A percentile compares a stretch with the other conserved stretches of the same genome.
These are phyloP conservation scores for Saccharomycopsis malanga DNA, from an alignment of 805 yeast genomes.

Conservation along the genomic window DNA sequence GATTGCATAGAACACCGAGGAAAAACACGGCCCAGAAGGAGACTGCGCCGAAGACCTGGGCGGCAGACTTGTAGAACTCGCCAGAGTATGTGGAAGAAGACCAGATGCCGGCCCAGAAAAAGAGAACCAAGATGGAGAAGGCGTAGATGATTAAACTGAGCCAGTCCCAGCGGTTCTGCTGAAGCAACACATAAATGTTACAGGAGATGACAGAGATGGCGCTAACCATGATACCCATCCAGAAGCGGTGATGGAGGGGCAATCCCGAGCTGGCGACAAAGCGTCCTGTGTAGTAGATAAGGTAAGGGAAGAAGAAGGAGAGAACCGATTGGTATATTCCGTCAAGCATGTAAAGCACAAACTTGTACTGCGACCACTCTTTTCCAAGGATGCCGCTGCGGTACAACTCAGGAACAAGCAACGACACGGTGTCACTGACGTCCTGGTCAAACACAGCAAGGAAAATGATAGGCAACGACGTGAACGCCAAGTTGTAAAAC, in stretches of 20 bases:
- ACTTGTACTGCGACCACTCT: slow-evolving; percentile 56
- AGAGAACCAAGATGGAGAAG: slow-evolving; percentile 51
- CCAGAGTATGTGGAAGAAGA: slow-evolving; percentile 44
- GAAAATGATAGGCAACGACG: slow-evolving; percentile 70
- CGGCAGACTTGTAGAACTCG: slow-evolving; percentile 60
- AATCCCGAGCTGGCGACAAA: slow-evolving; percentile 42
- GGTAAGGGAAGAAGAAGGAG: slow-evolving; percentile 62
- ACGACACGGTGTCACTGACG: slow-evolving; percentile 55
- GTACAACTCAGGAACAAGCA: slow-evolving; percentile 66
- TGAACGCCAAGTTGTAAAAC: slow-evolving; percentile 74
- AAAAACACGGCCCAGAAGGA: slow-evolving; percentile 60
- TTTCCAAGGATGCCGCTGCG: slow-evolving; percentile 56
- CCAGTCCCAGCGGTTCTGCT: slow-evolving; percentile 78
- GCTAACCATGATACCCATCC: slow-evolving; percentile 60
- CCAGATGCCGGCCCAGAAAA: slow-evolving; percentile 80
- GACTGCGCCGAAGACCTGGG: slow-evolving; percentile 52
- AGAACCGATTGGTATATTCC: slow-evolving; percentile 68
- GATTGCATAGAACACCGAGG: slow-evolving; percentile 45
- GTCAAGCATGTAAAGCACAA: slow-evolving; percentile 56
- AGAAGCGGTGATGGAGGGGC: slow-evolving; percentile 56
- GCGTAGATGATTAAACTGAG: slow-evolving; percentile 45
- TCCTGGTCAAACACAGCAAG: slow-evolving; percentile 73
- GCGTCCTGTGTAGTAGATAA: slow-evolving; percentile 41
- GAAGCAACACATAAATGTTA: slow-evolving; percentile 57
- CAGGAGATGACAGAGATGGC: slow-evolving; percentile 57